Evolutionary conservation across 2,329 filamentous ascomycete species (phyloP), one percentile per base, ranked within the genome.

Genomic region (Calonectria honghensis): DNA sequence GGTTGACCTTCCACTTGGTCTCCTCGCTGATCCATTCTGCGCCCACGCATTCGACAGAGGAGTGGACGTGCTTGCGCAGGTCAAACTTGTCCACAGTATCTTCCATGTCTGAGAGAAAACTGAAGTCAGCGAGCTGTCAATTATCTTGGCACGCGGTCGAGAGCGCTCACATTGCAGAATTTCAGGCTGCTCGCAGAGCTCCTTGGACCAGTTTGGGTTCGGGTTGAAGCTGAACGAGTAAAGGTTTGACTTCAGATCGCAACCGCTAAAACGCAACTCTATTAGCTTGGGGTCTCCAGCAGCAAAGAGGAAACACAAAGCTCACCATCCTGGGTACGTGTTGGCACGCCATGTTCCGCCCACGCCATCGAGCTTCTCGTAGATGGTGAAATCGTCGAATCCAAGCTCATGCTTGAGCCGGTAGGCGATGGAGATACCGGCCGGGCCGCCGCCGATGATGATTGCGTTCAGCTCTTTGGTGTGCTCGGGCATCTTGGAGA

Each of bases 361-460:
- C 4, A 77, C 68, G 18, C 77, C 77, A 31, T 79, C 74, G 31
- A 75, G 72, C 70, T 77, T 78, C 35, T 80, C 78, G 48, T 76
- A 78, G n/a, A 80, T 68, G 39, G 73, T 78, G 41, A 81, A 79
- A 57, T 80, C 73, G 4, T 77, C 37, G 45, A 76, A 79, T 24
- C 75, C 75, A n/a, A 80, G 70, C 31, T 76, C 70, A 20, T 76
- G 72, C 68, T 77, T 77, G 24, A 80, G 72, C n/a, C 73, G 73
- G 66, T 76, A 73, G 31, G 75, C 77, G 45, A 80, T 76, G 16
- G 78, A 69, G 59, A 81, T 78, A 16, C 79, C 79, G 1, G 74
- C 72, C 5, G 76, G 71, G 32, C 79, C 79, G n/a, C 72, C 79
- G n/a, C 79, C 78, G 39, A 80, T 74, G 71, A 81, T 78, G 63